These are phyloP conservation scores for Mortierella hygrophila DNA, from an alignment of 192 early-diverging fungal species.

Conservation along the genomic window DNA sequence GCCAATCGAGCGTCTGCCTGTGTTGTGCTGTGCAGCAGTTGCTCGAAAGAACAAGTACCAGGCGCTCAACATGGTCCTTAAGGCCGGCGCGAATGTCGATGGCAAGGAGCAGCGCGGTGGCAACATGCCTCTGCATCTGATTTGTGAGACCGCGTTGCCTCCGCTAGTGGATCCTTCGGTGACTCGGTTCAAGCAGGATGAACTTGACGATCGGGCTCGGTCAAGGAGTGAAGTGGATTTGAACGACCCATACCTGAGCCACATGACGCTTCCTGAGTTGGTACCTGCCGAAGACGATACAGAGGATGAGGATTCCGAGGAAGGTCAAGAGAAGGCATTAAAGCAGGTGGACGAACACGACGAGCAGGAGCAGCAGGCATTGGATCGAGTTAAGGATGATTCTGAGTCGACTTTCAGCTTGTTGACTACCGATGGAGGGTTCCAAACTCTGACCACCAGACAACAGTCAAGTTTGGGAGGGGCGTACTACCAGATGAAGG, in stretches of 20 bases:
- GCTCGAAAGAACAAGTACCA: conserved; percentile 53
- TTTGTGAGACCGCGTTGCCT: conserved; percentile 45
- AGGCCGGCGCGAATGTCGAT: conserved; percentile 47
- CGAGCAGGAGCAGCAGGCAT: conserved; percentile 37
- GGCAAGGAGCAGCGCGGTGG: conserved; percentile 44
- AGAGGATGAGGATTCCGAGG: conserved; percentile 35
- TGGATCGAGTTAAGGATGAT: conserved; percentile 39
- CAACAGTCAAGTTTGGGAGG: conserved; percentile 17
- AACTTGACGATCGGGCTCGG: neutral
- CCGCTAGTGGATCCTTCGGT: conserved; percentile 9
- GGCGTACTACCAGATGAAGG: conserved; percentile 32
- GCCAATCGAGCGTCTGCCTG: conserved; percentile 38
- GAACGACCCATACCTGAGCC: conserved; percentile 17
- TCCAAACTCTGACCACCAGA: neutral
- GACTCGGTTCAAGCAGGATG: conserved; percentile 12
- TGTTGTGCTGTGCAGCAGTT: conserved; percentile 48
- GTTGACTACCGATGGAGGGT: neutral
- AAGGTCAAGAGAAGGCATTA: conserved; percentile 30
- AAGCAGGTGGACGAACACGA: conserved; percentile 30
- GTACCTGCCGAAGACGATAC: neutral
- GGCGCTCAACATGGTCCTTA: conserved; percentile 44
- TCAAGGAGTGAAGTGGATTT: conserved; percentile 5
- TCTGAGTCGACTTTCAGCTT: conserved; percentile 28
- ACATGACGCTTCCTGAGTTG: conserved; percentile 22
- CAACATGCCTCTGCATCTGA: conserved; percentile 39